Base-by-base conservation (phyloP, 495 filamentous ascomycete genomes). In the Hypoxylon crocopeplum region DNA sequence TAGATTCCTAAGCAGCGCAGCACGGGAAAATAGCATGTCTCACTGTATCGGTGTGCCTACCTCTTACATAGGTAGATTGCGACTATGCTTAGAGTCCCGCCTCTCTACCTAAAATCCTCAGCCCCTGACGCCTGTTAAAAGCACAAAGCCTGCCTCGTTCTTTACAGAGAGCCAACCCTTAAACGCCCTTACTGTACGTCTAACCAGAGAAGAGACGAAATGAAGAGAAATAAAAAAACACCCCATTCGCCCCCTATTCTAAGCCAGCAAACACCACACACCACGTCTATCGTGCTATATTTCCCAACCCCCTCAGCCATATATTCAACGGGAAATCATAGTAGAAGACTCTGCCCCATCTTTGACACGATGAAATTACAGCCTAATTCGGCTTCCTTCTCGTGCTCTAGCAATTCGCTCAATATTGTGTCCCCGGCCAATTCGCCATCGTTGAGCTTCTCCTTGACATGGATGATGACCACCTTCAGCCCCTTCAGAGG, bases 381-480 rank as follows among this genome's bases (percentile, higher is more conserved):
- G 0, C 94, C 95, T 59, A 97, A 56, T 48, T 78, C 77, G 4
- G 80, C 79, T 44, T 78, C 74, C 40, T 73, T 67, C 49, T 90
- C 89, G 59, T 87, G 81, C 34, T 78, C 77, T 46, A 71, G 55
- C 40, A 97, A 72, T 62, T 96, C 81, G 48, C 69, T 53, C n/a
- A 93, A 62, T 8, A 98, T 94, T 2, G 62, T 80, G 17, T 88
- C 83, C 0, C 79, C 77, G 0, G 87, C 82, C 36, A 77, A 67
- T 10, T 83, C 82, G 12, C 84, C 89, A 56, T 82, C 84, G 36
- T 78, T 75, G 20, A 93, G 75, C 49, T 83, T 86, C 42, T 94
- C 91, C 66, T 93, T 93, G 59, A 92, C 82, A 74, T 94, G 82
- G 22, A 93, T 95, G 32, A 94, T 82, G 34, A 92, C 88, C 10